Evolutionary conservation across 306 rosid genomes (phyloP), one percentile per base, ranked within the genome.

Genomic region (Arachis stenosperma): DNA sequence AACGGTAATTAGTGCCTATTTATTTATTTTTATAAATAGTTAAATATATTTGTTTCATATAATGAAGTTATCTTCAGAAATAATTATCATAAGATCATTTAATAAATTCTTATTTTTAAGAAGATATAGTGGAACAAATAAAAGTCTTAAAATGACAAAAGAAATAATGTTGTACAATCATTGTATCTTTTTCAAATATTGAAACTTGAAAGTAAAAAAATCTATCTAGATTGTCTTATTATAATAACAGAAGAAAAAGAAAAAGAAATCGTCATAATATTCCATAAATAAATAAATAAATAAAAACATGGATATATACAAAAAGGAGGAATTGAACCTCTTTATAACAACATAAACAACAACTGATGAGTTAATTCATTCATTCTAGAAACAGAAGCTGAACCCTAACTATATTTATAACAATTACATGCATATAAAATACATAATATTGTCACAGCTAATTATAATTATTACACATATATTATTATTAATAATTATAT

Each of bases 391-490:
- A 64, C 33, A 63, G 39, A 70, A 12, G 47, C 50, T 54, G 52
- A 55, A 59, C 51, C 62, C 46, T 33, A 2, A 33, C 37, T 33
- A 33, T 33, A 33, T 2, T 2, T 33, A 33, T 33, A 33, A 33
- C 4, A 33, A 33, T 4, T 2, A 33, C 37, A 33, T 33, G 37
- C 37, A 33, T 33, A 33, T 33, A 33, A 44, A 55, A 70, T 70
- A 55, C 13, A 37, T 61, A 78, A 22, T 56, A 73, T 58, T 37
- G 62, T 67, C 62, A 50, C 56, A 73, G 3, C 74, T 79, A 72
- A 59, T 57, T 71, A 74, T 22, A 22, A 22, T 22, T 22, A 22
- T 22, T 22, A 22, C 27, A 17, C 17, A 17, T 17, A 17, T 17
- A 22, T 22, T 22, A 66, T 67, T 17, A 67, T 5, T 60, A 33